A percentile compares a stretch with the other conserved stretches of the same genome.
Evolutionary conservation across 108 stramenopile genomes (phyloP).

Genomic region (Ochromonas danica): DNA sequence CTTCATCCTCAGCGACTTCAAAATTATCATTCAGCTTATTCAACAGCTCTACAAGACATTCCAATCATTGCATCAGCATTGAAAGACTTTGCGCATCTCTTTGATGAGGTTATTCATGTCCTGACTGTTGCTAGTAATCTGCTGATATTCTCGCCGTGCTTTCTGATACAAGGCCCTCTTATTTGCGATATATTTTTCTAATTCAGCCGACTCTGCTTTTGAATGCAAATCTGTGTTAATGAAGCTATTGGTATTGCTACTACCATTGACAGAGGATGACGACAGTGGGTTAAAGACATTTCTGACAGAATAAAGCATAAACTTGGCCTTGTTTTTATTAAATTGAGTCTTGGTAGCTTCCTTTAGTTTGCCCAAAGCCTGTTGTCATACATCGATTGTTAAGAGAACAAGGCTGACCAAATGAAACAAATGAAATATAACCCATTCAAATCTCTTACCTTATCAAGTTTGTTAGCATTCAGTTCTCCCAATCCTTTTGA

Average conservation of each 20-base stretch:
- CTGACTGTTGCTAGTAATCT: not conserved
- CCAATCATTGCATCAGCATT: not conserved
- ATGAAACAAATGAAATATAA: too few relatives aligned
- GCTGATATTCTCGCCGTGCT: not conserved
- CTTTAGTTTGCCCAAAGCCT: too few relatives aligned
- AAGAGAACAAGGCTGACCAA: too few relatives aligned
- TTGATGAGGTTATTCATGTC: not conserved
- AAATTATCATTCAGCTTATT: not conserved
- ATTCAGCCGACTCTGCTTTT: not conserved
- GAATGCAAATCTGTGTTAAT: too few relatives aligned
- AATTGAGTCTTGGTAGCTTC: too few relatives aligned
- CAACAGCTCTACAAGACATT: not conserved
- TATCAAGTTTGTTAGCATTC: too few relatives aligned
- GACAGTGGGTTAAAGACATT: conserved; percentile 6
- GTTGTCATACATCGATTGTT: too few relatives aligned
- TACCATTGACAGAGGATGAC: too few relatives aligned
- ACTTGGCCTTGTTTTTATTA: not conserved
- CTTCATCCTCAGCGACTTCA: too few relatives aligned
- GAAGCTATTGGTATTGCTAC: not conserved
- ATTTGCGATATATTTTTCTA: not conserved
- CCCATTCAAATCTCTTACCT: too few relatives aligned
- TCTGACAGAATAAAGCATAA: not conserved
- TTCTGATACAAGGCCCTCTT: not conserved
- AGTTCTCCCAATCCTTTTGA: too few relatives aligned
- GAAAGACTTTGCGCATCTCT: not conserved